Evolutionary conservation across 805 yeast genomes (phyloP).

Genomic region (Candida stauntonica): DNA sequence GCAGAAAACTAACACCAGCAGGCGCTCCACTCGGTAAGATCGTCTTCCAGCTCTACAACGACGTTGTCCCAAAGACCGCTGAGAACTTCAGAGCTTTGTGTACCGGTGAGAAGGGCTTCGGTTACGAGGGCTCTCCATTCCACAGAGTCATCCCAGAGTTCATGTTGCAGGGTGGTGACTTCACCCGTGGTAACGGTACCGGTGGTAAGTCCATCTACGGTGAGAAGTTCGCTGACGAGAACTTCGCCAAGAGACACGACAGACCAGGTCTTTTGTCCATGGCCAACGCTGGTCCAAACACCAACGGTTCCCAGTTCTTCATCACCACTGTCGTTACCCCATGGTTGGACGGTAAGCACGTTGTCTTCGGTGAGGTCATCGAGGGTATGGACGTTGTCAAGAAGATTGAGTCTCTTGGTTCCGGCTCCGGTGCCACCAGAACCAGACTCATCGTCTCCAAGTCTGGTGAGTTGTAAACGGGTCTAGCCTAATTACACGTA

Average conservation of each 20-base stretch:
- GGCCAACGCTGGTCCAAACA: constrained; percentile 98
- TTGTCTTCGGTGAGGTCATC: constrained; percentile 87
- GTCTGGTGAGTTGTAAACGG: constrained; percentile 35
- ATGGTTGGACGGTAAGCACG: constrained; percentile 93
- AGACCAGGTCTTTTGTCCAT: constrained; percentile 82
- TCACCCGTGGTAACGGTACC: constrained; percentile 90
- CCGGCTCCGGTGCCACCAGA: constrained; percentile 67
- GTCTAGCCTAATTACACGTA: no score
- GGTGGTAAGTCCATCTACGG: constrained; percentile 95
- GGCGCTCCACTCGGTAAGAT: constrained; percentile 75
- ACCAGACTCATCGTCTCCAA: constrained; percentile 61
- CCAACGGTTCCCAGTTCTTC: constrained; percentile 97
- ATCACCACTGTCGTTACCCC: constrained; percentile 85
- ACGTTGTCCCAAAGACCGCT: constrained; percentile 91
- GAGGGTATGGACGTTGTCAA: constrained; percentile 84
- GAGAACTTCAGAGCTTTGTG: constrained; percentile 93
- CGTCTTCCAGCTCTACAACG: constrained; percentile 83
- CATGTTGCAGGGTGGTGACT: constrained; percentile 98
- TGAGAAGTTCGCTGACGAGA: constrained; percentile 72
- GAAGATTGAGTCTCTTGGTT: constrained; percentile 77
- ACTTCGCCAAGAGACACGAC: constrained; percentile 69
- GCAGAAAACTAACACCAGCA: constrained; percentile 12
- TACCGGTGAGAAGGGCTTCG: constrained; percentile 96
- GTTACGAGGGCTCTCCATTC: constrained; percentile 86
- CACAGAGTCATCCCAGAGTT: constrained; percentile 97